Conservation (phyloP, 352 stramenopile species). For the Phytophthora constricta region DNA sequence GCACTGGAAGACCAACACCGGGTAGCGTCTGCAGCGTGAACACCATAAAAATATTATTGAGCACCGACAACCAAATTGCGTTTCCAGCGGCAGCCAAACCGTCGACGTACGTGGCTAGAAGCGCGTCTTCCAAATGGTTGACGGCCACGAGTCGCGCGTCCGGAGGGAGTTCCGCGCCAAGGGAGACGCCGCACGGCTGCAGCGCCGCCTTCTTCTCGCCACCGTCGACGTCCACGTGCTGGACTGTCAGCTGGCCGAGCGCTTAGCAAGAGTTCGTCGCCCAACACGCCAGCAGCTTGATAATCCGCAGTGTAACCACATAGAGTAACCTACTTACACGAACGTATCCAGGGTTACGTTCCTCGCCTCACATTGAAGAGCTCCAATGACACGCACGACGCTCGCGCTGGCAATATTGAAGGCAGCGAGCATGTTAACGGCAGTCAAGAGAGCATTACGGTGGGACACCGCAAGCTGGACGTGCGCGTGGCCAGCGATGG, state of each 20-base stretch:
- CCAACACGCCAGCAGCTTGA: conserved; percentile 35
- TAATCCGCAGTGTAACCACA: too few relatives aligned
- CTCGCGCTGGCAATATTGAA: conserved; percentile 19
- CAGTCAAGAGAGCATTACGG: conserved; percentile 12
- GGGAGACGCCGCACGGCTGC: conserved; percentile 11
- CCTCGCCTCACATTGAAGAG: not conserved
- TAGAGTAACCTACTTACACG: too few relatives aligned
- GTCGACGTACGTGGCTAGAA: conserved; percentile 48
- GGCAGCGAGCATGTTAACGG: not conserved
- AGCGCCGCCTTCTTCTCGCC: conserved; percentile 31
- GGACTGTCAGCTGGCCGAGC: conserved; percentile 23
- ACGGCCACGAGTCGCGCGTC: conserved; percentile 45
- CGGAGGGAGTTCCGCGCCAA: conserved; percentile 1
- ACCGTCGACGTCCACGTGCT: conserved; percentile 28
- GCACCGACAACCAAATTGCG: not conserved
- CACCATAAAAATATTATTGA: too few relatives aligned
- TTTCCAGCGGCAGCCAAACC: too few relatives aligned
- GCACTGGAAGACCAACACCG: conserved; percentile 34
- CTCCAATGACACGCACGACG: conserved; percentile 12
- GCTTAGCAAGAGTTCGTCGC: conserved; percentile 31
- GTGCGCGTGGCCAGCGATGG: conserved; percentile 17
- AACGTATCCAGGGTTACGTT: too few relatives aligned
- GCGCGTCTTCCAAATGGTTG: conserved; percentile 43
- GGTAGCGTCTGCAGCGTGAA: conserved; percentile 27
- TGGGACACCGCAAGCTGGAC: conserved; percentile 19